Base-by-base conservation (phyloP, 176 grass and related monocot species). In the Juncus effusus region DNA sequence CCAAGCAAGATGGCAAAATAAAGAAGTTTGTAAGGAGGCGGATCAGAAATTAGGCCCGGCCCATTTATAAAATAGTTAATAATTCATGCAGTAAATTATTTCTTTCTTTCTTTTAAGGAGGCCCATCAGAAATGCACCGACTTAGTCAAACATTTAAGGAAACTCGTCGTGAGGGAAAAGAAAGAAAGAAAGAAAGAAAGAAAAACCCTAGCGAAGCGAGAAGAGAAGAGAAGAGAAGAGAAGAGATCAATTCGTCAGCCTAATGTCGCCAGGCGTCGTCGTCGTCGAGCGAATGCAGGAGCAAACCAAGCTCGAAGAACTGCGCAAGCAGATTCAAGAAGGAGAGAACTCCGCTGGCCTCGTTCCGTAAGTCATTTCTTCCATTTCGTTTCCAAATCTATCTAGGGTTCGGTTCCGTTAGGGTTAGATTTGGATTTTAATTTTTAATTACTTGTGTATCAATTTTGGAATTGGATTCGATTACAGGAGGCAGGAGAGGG, bases 251-350 rank as follows among this genome's bases (percentile, higher is more conserved):
- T 28, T 28, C 19, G 19, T 28, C 19, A 28, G 19, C 19, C 1
- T 28, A 28, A 28, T 28, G 19, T 28, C 19, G 19, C 19, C 19
- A n/a, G n/a, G n/a, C n/a, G n/a, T n/a, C n/a, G 19, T 28, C 1
- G 19, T 28, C 19, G 19, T 28, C 19, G 19, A 91, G 80, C 82
- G 93, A 63, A 83, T 89, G 72, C 88, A 78, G 6, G 85, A 99
- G 88, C 81, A 92, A 71, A 72, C 39, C 39, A 99, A 99, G 80
- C 90, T 91, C 75, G 88, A 99, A 79, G 88, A 93, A 74, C 79
- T 93, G 75, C 84, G 80, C 59, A 87, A 86, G 89, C 94, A 99
- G 80, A 85, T 93, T 79, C 86, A 86, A 44, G 94, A 91, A 47
- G 63, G 73, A 55, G 94, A 99, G 72, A 84, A 85, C 73, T 78